Percentiles rank a stretch among this genome's conserved stretches.
phyloP scores from a whole-genome alignment of 441 rosid genomes.

The Dalechampia spathulata region DNA sequence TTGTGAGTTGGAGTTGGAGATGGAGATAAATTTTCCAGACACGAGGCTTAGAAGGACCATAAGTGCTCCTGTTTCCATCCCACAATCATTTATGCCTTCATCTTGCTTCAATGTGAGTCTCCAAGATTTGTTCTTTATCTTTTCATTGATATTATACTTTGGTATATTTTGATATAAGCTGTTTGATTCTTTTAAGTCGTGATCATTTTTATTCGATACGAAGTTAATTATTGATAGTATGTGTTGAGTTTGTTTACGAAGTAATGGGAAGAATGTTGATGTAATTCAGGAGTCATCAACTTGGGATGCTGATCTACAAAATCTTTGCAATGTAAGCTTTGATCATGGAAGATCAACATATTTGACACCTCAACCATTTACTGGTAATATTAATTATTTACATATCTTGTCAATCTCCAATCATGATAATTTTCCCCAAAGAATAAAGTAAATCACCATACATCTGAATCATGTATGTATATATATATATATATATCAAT shows the following conservation, averaged over 20 bases:
- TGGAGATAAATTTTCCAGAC: slow-evolving; percentile 37
- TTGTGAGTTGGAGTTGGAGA: slow-evolving; percentile 38
- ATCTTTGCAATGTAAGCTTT: slow-evolving; percentile 52
- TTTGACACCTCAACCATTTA: slow-evolving; percentile 32
- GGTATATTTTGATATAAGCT: too few species aligned
- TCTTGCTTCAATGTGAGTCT: slow-evolving; percentile 53
- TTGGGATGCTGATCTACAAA: slow-evolving; percentile 70
- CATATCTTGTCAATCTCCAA: slow-evolving; percentile 15
- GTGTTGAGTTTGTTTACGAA: too few species aligned
- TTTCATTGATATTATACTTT: too few species aligned
- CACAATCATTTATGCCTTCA: slow-evolving; percentile 35
- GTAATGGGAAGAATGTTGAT: too few species aligned
- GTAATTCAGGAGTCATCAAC: too few species aligned
- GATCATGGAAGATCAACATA: slow-evolving; percentile 43
- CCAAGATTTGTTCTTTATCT: too few species aligned
- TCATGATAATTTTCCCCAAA: too few species aligned
- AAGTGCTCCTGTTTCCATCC: slow-evolving; percentile 39
- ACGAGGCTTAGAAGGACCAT: slow-evolving; percentile 36
- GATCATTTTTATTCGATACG: too few species aligned
- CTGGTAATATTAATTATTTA: slow-evolving; percentile 31
- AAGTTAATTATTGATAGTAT: too few species aligned
- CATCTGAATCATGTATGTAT: slow-evolving; percentile 9
- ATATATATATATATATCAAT: too few species aligned
- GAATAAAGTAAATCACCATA: too few species aligned
- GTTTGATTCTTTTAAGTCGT: too few species aligned